Base-by-base conservation (phyloP, 148 eudicot genomes). In the Nyssa sinensis region DNA sequence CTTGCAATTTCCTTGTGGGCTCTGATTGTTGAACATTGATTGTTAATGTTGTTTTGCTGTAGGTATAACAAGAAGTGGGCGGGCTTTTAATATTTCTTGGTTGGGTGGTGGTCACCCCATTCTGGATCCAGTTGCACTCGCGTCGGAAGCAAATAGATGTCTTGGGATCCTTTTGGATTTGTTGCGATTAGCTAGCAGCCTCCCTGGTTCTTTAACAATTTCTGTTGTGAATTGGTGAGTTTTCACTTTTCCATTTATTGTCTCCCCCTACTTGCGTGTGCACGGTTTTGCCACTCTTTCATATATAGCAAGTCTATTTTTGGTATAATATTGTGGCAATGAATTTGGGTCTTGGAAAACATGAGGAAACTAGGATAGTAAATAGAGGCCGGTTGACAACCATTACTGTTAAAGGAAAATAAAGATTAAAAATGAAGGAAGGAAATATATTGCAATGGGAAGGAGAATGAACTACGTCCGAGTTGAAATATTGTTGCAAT, bases 151-250 rank as follows among this genome's bases (percentile, higher is more conserved):
- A 74, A 84, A 89, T 72, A 89, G 79, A 76, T 84, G 71, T 67
- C 59, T 87, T 25, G 62, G 77, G 33, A 74, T 81, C 64, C 75
- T 95, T 70, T 59, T 92, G 73, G 90, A 89, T 66, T 72, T 92
- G 78, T 80, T 92, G 76, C 81, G 74, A 35, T 83, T 93, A 5
- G 81, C 91, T 25, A 84, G 86, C 77, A 83, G 77, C 76, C 80
- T 84, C 72, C 93, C 93, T 73, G 98, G 94, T 78, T 88, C 86
- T 29, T 83, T 95, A 84, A 78, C 88, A 73, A 86, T 95, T 70
- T 82, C 93, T 31, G 75, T 84, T 77, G 88, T 95, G 81, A 90
- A 92, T 79, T 87, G 98, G 98, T 95, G 96, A 91, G 96, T 30
- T 68, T 37, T 60, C 23, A 57, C 67, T 59, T 28, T 5, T 7